Percentiles rank a stretch among this genome's conserved stretches.
Evolutionary conservation across 2,329 filamentous ascomycete species (phyloP).

Genomic region (Cladosporium colombiae): DNA sequence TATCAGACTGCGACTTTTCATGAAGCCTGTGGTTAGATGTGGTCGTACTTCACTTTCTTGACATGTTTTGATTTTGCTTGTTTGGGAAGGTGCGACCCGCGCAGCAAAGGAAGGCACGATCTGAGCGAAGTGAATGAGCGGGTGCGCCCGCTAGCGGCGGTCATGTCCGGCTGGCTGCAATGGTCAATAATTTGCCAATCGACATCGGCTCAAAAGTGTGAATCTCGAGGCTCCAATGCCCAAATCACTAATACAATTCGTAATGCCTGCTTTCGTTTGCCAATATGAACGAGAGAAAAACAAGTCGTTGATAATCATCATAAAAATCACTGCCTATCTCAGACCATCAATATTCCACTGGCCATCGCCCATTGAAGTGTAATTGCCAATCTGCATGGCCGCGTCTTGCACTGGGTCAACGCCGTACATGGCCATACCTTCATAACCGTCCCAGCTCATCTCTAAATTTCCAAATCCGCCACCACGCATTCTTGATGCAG

Average conservation of each 20-base stretch:
- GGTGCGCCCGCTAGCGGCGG: not conserved
- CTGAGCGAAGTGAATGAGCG: not conserved
- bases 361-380: not conserved
- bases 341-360: conserved; percentile 1
- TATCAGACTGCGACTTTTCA: not conserved
- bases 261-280: not conserved
- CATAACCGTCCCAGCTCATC: not conserved
- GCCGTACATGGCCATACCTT: not conserved
- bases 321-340: not conserved
- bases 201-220: not conserved
- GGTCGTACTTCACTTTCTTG: not conserved
- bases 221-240: not conserved
- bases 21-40: not conserved
- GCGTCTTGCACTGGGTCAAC: conserved; percentile 13
- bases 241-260: no score
- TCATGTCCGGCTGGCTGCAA: not conserved
- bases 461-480: not conserved
- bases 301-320: not conserved
- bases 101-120: not conserved
- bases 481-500: not conserved
- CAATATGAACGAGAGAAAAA: not conserved
- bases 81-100: not conserved
- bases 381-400: conserved; percentile 6
- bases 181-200: not conserved
- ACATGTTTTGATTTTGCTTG: not conserved